Evolutionary conservation across 2,329 filamentous ascomycete genomes (phyloP), one percentile per base, ranked within the genome.

Genomic region (Exophiala bonariae): DNA sequence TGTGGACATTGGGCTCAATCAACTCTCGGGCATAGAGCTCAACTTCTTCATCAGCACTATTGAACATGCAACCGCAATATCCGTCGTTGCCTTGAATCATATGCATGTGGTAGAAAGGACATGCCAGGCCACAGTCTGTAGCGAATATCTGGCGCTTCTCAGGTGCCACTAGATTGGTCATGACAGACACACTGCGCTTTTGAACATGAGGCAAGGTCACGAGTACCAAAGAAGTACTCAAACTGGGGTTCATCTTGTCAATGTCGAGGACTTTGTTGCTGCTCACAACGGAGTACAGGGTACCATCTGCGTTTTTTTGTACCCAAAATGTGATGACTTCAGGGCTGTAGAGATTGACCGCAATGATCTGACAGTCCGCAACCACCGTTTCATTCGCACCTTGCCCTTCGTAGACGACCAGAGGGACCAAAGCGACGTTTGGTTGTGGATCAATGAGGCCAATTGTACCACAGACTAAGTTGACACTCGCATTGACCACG

Each of bases 261-360:
- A 59, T 55, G 20, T 55, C 48, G 11, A 38, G n/a, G n/a, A 59
- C 44, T 32, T 54, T 47, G 37, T 55, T 58, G 48, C 48, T 57
- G 28, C 55, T 50, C 13, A 44, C 37, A 9, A 59, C 13, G 13
- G 55, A 55, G 32, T 54, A 55, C 18, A 58, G 38, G 13, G 41
- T 48, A 13, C 57, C 57, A 43, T 55, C 45, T 2, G 19, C 28
- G 20, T 44, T 11, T 32, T 52, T 57, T 42, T 54, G 54, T 18
- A 59, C 48, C 51, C 51, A 57, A 32, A 50, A 56, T 6, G 36
- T 59, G 46, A 55, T 47, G 30, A 56, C 39, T 19, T 50, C 40
- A 2, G 55, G 55, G 34, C 34, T 41, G 37, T 59, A 58, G 49
- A 59, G 54, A 41, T 58, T 59, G 35, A 57, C 49, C 22, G 57